A percentile compares a stretch with the other conserved stretches of the same genome.
phyloP scores from a whole-genome alignment of 257 asterid genomes.

The Mitragyna speciosa region DNA sequence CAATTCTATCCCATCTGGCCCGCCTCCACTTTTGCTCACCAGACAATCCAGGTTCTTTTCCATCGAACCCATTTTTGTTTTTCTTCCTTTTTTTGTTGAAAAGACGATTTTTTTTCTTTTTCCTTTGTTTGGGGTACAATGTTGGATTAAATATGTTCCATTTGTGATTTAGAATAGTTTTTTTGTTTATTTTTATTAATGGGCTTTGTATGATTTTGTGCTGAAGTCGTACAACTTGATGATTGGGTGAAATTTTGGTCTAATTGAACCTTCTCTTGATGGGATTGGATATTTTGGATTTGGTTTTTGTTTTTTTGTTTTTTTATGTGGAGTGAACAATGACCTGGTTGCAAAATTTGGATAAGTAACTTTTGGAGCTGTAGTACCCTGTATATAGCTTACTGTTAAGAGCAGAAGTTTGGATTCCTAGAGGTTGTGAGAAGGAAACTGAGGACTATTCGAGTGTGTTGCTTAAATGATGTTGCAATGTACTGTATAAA shows the following conservation, averaged over 20 bases:
- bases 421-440: too few species aligned
- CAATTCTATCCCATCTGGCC: constrained; percentile 30
- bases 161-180: neutral
- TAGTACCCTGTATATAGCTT: too few species aligned
- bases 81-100: neutral
- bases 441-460: neutral
- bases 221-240: too few species aligned
- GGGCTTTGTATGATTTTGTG: neutral
- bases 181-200: neutral
- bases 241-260: too few species aligned
- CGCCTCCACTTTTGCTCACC: constrained; percentile 45
- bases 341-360: neutral
- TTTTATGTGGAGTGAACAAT: neutral
- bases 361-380: too few species aligned
- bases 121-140: neutral
- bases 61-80: neutral
- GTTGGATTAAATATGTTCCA: neutral
- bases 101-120: neutral
- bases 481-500: neutral
- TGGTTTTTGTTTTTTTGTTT: too few species aligned
- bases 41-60: constrained; percentile 48
- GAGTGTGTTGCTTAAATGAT: neutral
- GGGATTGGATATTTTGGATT: too few species aligned
- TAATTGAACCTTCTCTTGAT: too few species aligned
- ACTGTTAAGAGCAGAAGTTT: too few species aligned